phyloP scores from a whole-genome alignment of 1,284 basidiomycete species.

The Heterobasidion occidentale region DNA sequence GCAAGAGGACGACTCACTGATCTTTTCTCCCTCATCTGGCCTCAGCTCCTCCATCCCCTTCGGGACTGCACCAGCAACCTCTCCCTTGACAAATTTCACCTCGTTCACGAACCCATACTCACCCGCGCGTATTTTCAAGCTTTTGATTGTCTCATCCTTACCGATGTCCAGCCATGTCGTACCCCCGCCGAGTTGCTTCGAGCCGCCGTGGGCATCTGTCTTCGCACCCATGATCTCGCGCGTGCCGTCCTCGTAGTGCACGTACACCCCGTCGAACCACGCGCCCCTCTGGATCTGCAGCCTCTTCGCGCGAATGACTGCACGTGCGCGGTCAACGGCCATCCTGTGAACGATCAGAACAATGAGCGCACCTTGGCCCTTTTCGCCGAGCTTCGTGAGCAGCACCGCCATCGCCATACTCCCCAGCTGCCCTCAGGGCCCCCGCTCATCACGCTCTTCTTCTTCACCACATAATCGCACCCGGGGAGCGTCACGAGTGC shows the following conservation, averaged over 20 bases:
- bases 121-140: not conserved
- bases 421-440: not conserved
- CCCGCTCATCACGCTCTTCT: not conserved
- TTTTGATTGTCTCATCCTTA: not conserved
- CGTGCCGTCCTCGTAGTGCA: not conserved
- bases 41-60: not conserved
- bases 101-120: not conserved
- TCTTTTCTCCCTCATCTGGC: not conserved
- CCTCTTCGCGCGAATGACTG: not conserved
- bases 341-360: not conserved
- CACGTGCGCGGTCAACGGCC: not conserved
- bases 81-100: not conserved
- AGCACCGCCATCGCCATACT: not conserved
- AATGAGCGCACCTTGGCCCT: not conserved
- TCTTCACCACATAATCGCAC: not conserved
- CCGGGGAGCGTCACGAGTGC: not conserved
- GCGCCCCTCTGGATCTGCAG: not conserved
- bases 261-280: slow-evolving; percentile 1
- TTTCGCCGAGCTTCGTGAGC: not conserved
- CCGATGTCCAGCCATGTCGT: not conserved
- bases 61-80: not conserved
- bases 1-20: not conserved
- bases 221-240: not conserved
- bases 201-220: not conserved
- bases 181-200: not conserved